A percentile compares a stretch with the other conserved stretches of the same genome.
Conservation (phyloP, 495 filamentous ascomycete genomes). For the Aspergillus nanangensis region DNA sequence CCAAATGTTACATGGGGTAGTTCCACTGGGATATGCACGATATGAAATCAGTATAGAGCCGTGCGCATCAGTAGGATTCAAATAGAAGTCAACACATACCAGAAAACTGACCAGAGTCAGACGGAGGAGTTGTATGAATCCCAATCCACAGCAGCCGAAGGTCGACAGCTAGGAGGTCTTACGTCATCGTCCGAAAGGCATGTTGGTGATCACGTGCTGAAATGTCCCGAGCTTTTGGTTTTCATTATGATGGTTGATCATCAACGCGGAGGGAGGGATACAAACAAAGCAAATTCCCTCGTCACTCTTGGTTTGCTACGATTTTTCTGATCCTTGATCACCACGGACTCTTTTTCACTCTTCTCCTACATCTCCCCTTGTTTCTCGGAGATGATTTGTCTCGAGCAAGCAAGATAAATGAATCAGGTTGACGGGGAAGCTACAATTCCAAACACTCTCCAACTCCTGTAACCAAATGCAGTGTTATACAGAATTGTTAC, state of each 20-base stretch:
- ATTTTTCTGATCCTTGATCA: too few relatives aligned
- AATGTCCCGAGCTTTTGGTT: too few relatives aligned
- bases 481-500: conserved; percentile 86
- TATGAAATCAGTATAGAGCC: too few relatives aligned
- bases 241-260: too few relatives aligned
- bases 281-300: neutral
- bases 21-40: too few relatives aligned
- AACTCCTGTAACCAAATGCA: conserved; percentile 45
- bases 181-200: conserved; percentile 14
- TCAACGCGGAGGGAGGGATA: neutral
- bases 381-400: conserved; percentile 10
- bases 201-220: conserved; percentile 10
- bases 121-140: neutral
- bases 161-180: conserved; percentile 3
- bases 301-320: too few relatives aligned
- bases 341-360: too few relatives aligned
- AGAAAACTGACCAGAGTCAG: too few relatives aligned
- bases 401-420: conserved; percentile 10
- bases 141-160: neutral
- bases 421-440: conserved; percentile 14
- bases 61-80: too few relatives aligned
- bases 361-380: too few relatives aligned
- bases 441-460: neutral
- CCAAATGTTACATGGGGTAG: conserved; percentile 10
- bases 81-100: too few relatives aligned